These are phyloP conservation scores for Salvia sclarea DNA, from an alignment of 305 asterid genomes.

Conservation along the genomic window DNA sequence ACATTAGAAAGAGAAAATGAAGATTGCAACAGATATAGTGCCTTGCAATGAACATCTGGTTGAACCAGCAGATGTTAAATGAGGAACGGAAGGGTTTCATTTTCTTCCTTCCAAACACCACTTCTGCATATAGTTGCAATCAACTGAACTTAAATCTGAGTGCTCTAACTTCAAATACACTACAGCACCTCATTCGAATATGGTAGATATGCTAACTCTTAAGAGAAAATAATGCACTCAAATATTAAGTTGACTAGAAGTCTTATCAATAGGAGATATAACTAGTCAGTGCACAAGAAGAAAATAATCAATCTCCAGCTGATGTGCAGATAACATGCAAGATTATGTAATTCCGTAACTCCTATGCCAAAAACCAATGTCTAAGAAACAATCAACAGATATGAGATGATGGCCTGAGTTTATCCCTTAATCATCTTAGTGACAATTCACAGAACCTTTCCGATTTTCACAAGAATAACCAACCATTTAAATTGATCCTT, in stretches of 20 bases:
- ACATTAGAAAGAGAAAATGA: conserved; percentile 13
- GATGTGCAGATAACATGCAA: neutral
- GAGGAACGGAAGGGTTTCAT: neutral
- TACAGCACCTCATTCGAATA: neutral
- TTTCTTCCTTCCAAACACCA: conserved; percentile 4
- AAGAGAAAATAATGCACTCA: neutral
- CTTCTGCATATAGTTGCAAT: neutral
- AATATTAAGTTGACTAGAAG: neutral
- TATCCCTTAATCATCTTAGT: neutral
- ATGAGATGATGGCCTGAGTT: neutral
- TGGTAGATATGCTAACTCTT: neutral
- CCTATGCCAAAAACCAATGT: conserved; percentile 1
- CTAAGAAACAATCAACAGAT: conserved; percentile 17
- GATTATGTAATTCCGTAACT: neutral
- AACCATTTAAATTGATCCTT: neutral
- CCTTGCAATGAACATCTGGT: neutral
- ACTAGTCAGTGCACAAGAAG: neutral
- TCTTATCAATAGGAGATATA: neutral
- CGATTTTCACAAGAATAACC: conserved; percentile 1
- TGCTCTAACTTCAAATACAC: neutral
- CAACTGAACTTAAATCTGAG: neutral
- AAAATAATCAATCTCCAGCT: neutral
- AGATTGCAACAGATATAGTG: neutral
- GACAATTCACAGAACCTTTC: neutral
- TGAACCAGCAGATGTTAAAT: neutral